Conservation (phyloP, 169 alveolate species). For the Plasmodium relictum region DNA sequence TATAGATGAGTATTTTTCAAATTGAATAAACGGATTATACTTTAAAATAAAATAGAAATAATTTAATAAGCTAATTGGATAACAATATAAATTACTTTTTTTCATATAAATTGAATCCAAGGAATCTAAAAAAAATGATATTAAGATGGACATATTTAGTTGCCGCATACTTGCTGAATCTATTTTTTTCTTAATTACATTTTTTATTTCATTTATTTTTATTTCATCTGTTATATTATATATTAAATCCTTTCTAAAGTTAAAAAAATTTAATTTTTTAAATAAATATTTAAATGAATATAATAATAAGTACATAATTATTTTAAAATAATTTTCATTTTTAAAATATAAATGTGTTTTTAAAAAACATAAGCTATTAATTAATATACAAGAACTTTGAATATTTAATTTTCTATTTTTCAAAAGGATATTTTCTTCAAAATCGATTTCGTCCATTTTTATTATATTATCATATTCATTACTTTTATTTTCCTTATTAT, state of each 20-base stretch:
- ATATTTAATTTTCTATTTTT: slow-evolving; percentile 33
- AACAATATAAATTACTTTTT: background rate
- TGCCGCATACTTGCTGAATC: slow-evolving; percentile 75
- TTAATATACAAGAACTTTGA: slow-evolving; percentile 44
- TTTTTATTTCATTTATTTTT: background rate
- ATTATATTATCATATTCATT: slow-evolving; percentile 13
- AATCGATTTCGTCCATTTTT: slow-evolving; percentile 16
- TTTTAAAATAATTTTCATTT: slow-evolving; percentile 10
- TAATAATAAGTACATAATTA: slow-evolving; percentile 8
- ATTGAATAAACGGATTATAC: slow-evolving; percentile 10
- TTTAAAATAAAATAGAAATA: slow-evolving; percentile 48
- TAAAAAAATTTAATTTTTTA: background rate
- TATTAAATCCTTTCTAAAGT: background rate
- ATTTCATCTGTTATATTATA: background rate
- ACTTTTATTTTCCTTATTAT: background rate
- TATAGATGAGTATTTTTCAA: slow-evolving; percentile 64
- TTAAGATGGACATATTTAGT: slow-evolving; percentile 30
- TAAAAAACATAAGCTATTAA: slow-evolving; percentile 33
- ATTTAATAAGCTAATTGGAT: slow-evolving; percentile 6
- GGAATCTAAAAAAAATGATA: slow-evolving; percentile 16
- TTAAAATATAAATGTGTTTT: slow-evolving; percentile 34
- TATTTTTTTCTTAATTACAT: slow-evolving; percentile 15
- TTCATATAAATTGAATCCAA: background rate
- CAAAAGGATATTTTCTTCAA: slow-evolving; percentile 7
- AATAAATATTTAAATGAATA: slow-evolving; percentile 19